Percentiles rank a stretch among this genome's conserved stretches.
phyloP scores from a whole-genome alignment of 2,329 filamentous ascomycete species.

The Penicillium olsonii region DNA sequence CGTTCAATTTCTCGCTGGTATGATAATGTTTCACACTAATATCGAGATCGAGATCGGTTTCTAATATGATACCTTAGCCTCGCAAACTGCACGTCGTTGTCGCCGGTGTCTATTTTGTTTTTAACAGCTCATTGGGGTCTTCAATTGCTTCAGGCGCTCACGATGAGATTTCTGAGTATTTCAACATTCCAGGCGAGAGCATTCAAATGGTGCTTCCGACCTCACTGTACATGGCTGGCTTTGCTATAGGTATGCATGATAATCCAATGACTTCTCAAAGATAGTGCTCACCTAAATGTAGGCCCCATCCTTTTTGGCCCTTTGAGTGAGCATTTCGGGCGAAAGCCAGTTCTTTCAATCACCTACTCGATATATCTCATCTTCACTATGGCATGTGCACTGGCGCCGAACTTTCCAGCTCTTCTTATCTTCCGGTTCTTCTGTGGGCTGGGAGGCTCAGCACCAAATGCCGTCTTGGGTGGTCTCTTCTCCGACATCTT shows the following conservation, averaged over 20 bases:
- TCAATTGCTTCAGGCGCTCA: neutral
- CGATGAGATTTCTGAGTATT: neutral
- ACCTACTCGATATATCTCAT: conserved; percentile 20
- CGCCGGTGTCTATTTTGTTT: neutral
- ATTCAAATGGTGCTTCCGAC: neutral
- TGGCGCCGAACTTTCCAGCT: conserved; percentile 53
- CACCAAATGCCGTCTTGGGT: conserved; percentile 26
- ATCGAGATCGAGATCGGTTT: neutral
- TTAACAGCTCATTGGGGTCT: neutral
- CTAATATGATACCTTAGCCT: neutral
- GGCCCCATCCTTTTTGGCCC: neutral
- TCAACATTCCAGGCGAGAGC: neutral
- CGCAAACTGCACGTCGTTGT: neutral
- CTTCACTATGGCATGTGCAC: conserved; percentile 64
- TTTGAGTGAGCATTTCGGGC: neutral
- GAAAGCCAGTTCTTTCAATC: neutral
- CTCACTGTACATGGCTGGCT: neutral
- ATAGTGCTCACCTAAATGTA: neutral
- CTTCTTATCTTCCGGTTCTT: neutral
- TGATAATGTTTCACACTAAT: neutral
- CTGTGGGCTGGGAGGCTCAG: neutral
- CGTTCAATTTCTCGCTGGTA: neutral
- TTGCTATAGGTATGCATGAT: neutral
- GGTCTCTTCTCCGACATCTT: conserved; percentile 46
- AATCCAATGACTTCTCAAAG: neutral